Base-by-base conservation (phyloP, 179 eudicot species). In the Spinacia oleracea region DNA sequence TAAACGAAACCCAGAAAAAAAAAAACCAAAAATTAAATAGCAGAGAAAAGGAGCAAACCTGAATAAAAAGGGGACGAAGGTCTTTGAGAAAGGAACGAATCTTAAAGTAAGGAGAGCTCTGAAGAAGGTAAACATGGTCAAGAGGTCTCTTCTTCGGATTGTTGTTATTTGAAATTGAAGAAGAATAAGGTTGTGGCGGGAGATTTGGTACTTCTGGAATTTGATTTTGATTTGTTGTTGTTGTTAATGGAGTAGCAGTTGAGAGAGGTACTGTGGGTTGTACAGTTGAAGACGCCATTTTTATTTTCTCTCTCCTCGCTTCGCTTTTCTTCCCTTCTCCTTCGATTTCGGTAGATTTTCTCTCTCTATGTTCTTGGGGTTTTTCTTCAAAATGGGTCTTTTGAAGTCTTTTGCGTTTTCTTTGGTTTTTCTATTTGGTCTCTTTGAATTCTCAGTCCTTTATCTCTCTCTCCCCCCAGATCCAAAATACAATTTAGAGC, bases 11-110 rank as follows among this genome's bases (percentile, higher is more conserved):
- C 74, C 58, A 43, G 6, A 35, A 68, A 53, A 69, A 58, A 81
- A 66, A 46, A 29, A 42, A 29, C 11, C 48, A 27, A 20, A 56
- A 56, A 50, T 38, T 38, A 38, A 16, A 55, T 2, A 6, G 56
- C 15, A 16, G 16, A 0, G 40, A 38, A 68, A n/a, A 23, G 21
- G 25, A 67, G 40, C 4, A 53, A 48, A 93, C 98, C 98, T 93
- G 70, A 20, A 90, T 86, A 85, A 92, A 81, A 75, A 88, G 92
- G 45, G 98, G 95, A 55, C 98, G 97, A 78, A 92, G 90, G 62
- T 89, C 89, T 70, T 74, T 84, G 60, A 87, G 76, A 78, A 87
- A 5, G 56, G 86, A 85, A 4, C 96, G 90, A 75, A 93, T 81
- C 82, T 93, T 93, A 79, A 81, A 91, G 85, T 86, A 89, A 10